These are phyloP conservation scores for Silybum marianum DNA, from an alignment of 129 eudicot genomes.

Conservation along the genomic window DNA sequence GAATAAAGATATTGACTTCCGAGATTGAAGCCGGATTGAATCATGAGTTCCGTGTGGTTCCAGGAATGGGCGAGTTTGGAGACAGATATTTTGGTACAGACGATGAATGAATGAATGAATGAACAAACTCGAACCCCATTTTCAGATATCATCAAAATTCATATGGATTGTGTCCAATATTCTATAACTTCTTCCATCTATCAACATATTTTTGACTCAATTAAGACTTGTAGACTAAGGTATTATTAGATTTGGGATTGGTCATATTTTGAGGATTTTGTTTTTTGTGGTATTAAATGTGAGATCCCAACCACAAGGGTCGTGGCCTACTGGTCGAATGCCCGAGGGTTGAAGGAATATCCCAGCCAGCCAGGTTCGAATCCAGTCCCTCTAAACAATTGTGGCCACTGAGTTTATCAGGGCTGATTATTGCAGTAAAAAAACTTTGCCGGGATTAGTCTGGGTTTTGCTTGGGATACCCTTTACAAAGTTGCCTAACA, in stretches of 20 bases:
- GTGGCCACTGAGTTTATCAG: too few species aligned
- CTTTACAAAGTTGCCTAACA: too few species aligned
- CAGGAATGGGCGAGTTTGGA: constrained; percentile 97
- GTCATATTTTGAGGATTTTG: background rate
- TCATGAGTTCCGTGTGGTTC: constrained; percentile 75
- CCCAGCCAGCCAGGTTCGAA: too few species aligned
- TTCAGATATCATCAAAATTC: background rate
- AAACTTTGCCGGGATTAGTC: too few species aligned
- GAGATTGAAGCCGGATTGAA: constrained; percentile 83
- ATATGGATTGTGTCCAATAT: background rate
- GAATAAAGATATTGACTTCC: constrained; percentile 80
- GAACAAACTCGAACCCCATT: constrained; percentile 13
- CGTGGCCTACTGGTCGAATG: too few species aligned
- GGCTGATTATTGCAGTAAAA: too few species aligned
- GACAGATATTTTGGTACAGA: constrained; percentile 90
- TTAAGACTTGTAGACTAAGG: background rate
- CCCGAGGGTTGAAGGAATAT: too few species aligned
- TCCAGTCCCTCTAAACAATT: too few species aligned
- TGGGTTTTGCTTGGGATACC: too few species aligned
- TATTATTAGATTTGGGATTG: background rate
- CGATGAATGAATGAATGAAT: constrained; percentile 61
- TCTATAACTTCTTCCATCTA: background rate
- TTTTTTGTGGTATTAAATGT: too few species aligned
- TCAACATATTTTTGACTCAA: background rate
- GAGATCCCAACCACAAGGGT: too few species aligned